phyloP scores from a whole-genome alignment of 2,329 filamentous ascomycete species.

The Exophiala phaeomuriformis region DNA sequence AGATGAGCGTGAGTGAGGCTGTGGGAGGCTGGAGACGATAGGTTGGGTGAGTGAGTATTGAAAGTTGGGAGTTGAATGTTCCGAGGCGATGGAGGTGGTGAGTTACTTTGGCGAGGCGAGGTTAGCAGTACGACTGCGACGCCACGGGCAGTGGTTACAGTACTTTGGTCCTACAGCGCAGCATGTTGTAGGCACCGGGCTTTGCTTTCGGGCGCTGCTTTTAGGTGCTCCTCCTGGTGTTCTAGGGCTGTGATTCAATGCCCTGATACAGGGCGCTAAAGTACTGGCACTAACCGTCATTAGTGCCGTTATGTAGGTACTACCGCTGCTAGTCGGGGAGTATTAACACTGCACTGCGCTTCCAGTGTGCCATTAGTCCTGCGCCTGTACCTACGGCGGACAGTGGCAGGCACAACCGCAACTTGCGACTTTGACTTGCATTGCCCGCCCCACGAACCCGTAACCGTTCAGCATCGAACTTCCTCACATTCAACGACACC shows the following conservation, averaged over 20 bases:
- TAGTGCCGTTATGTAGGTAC: no score
- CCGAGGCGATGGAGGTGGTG: neutral
- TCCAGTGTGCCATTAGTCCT: no score
- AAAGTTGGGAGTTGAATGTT: neutral
- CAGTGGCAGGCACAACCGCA: slow-evolving; percentile 2
- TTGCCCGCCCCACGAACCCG: slow-evolving; percentile 11
- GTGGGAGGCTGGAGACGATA: neutral
- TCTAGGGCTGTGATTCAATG: no score
- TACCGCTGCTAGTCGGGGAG: no score
- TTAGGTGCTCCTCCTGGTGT: no score
- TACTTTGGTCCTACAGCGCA: no score
- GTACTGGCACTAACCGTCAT: no score
- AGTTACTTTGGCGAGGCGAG: neutral
- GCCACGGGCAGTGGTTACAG: no score
- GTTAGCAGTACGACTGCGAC: neutral
- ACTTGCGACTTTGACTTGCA: slow-evolving; percentile 1
- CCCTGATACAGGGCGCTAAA: no score
- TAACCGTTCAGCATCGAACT: slow-evolving; percentile 5
- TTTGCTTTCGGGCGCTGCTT: no score
- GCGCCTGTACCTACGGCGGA: neutral
- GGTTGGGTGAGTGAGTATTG: neutral
- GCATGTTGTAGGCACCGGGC: no score
- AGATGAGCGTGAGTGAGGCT: neutral
- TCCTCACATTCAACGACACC: slow-evolving; percentile 7
- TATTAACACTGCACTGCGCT: no score